A percentile compares a stretch with the other conserved stretches of the same genome.
Conservation (phyloP, 768 basidiomycete species). For the Serendipita sp. region DNA sequence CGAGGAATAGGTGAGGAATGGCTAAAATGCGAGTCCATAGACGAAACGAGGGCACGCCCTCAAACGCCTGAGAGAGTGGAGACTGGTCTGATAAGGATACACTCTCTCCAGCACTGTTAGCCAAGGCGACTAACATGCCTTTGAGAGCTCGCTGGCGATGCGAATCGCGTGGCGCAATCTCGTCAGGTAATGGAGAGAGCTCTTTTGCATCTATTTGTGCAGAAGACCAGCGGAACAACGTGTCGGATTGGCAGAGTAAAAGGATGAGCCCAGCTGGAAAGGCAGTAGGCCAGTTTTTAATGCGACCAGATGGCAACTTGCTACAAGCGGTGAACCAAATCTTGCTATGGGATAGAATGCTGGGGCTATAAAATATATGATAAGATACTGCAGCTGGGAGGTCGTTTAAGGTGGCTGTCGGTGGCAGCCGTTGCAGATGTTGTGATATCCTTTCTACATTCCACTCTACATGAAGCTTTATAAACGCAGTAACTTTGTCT, state of each 20-base stretch:
- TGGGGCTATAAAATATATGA: constrained; percentile 47
- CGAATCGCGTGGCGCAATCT: background rate
- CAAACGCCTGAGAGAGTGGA: background rate
- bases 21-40: background rate
- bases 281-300: constrained; percentile 44
- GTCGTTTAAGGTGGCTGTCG: constrained; percentile 22
- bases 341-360: constrained; percentile 35
- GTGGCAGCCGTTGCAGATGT: background rate
- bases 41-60: background rate
- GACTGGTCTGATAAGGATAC: background rate
- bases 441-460: background rate
- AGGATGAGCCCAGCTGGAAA: background rate
- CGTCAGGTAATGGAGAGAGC: background rate
- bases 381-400: constrained; percentile 39
- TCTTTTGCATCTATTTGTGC: background rate
- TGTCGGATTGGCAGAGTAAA: background rate
- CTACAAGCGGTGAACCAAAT: constrained; percentile 30
- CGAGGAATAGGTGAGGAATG: background rate
- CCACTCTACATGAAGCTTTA: background rate
- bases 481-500: background rate
- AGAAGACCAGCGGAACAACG: background rate
- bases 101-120: background rate
- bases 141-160: background rate
- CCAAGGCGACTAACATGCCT: background rate
- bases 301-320: constrained; percentile 22